Base-by-base conservation (phyloP, 768 basidiomycete species). In the Pleurotus pulmonarius region DNA sequence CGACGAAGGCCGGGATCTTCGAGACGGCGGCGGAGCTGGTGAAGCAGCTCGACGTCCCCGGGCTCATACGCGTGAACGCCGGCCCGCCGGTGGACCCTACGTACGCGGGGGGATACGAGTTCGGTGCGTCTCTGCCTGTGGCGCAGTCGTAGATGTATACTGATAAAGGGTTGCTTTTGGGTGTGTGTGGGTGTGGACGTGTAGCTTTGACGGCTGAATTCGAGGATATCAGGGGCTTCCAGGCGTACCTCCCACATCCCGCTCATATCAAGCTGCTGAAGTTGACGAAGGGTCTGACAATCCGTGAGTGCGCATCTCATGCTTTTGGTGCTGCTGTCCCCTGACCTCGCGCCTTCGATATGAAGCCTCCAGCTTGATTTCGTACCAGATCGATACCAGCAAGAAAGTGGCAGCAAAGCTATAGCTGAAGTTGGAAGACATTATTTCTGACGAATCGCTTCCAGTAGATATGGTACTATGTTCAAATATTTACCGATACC, bases 351-450 rank as follows among this genome's bases (percentile, higher is more conserved):
- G 29, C 8, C 29, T 13, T 12, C 6, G 4, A 15, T 38, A 20
- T 41, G 5, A n/a, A 53, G 51, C 51, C n/a, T 39, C 51, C 16
- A 53, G 51, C 51, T 25, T 53, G 39, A 53, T 53, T n/a, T 53
- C 51, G n/a, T 53, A 53, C 24, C 51, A 53, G 20, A 53, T 53
- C 24, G 37, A 53, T 18, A 53, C 51, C 37, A 53, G 41, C 2
- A 25, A 20, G 39, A 53, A 24, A 15, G 51, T 38, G 20, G 41
- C 41, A 9, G 29, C 29, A 8, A 34, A 34, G 29, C 29, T 34
- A 11, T 34, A 34, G 29, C 29, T 11, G 11, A 11, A 8, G 11
- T 11, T 34, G 8, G 29, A 11, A 34, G 8, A 26, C 26, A 26
- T 3, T 26, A 20, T 29, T 29, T 6, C 5, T 29, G 26, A 5